Base-by-base conservation (phyloP, 1,284 basidiomycete genomes). In the Ustilago sp. region DNA sequence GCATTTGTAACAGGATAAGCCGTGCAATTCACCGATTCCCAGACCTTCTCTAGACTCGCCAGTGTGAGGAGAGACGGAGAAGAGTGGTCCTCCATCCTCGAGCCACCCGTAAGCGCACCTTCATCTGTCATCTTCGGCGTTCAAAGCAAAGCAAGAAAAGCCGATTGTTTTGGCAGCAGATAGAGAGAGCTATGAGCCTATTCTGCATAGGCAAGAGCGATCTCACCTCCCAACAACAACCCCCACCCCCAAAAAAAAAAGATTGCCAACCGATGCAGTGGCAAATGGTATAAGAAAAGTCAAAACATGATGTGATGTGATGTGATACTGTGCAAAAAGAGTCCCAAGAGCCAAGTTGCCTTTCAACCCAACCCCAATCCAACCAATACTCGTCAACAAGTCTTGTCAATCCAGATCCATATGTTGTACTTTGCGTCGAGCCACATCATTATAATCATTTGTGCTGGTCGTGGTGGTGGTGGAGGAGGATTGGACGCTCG, bases 161-260 rank as follows among this genome's bases (percentile, higher is more conserved):
- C 23, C 19, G 11, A 45, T 45, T 50, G 11, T 32, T 53, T 53
- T 17, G 51, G 51, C 51, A 34, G 35, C 51, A 53, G 51, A 17
- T 32, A 52, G 17, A 53, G 51, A 17, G 13, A 52, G 17, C 23
- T 50, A 47, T 59, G 31, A 48, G 34, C 32, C 17, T 48, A 35
- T 34, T 36, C 6, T 59, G 56, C 56, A 59, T 48, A 36, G 45
- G 34, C 56, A 45, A 59, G 45, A 47, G 45, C 15, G 23, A 28
- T 28, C 55, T 19, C 41, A 31, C 13, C 38, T 56, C 54, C 43
- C 43, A 4, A 45, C 43, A 8, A 19, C 43, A 19, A 11, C 43
- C 43, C 19, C 19, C 19, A 23, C 43, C 23, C 36, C 11, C 4
- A 0, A n/a, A 15, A 28, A 28, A 3, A 28, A 28, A 28, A 28